Conservation (phyloP, 345 rosid genomes). For the Reutealis trisperma region DNA sequence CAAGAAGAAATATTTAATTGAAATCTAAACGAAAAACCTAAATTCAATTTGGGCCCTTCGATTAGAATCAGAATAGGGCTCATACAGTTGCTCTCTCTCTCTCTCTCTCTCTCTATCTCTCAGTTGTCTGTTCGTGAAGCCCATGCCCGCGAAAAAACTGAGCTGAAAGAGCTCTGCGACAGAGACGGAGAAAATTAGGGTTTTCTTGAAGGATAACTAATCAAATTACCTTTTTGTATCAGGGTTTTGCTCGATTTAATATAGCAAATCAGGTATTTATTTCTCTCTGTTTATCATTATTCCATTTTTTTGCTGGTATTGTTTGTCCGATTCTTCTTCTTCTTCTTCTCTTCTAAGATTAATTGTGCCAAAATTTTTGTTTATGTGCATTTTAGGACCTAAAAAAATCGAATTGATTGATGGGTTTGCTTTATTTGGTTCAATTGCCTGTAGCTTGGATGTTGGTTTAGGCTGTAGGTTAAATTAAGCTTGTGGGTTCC, state of each 20-base stretch:
- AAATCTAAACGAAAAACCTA: too few relatives aligned
- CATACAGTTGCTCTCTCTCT: background rate
- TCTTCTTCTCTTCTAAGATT: background rate
- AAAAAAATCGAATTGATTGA: background rate
- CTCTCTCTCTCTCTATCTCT: background rate
- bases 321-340: too few relatives aligned
- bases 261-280: slow-evolving; percentile 3
- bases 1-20: too few relatives aligned
- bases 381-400: background rate
- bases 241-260: background rate
- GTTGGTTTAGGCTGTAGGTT: background rate
- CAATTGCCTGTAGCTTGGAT: background rate
- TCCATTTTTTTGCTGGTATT: background rate
- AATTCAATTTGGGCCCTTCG: background rate
- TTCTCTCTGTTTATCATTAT: background rate
- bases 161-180: background rate
- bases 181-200: background rate
- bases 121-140: background rate
- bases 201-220: slow-evolving; percentile 1
- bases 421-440: background rate
- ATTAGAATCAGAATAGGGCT: background rate
- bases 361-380: background rate
- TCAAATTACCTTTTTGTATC: background rate
- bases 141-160: background rate
- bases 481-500: background rate